A percentile compares a stretch with the other conserved stretches of the same genome.
These are phyloP conservation scores for Penicillium italicum DNA, from an alignment of 2,329 filamentous ascomycete species.

Conservation along the genomic window DNA sequence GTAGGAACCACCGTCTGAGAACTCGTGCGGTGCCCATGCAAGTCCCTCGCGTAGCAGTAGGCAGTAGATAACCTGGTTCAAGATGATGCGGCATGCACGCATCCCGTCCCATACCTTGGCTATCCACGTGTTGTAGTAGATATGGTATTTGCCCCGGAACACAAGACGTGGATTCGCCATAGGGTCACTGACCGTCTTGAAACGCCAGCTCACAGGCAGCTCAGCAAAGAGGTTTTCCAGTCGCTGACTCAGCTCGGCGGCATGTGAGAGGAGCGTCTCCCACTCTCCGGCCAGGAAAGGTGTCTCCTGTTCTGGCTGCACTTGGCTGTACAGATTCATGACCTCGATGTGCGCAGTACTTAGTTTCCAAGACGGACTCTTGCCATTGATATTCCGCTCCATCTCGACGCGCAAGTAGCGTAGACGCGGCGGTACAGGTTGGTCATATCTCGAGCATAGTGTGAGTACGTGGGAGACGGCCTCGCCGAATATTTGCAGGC, in stretches of 20 bases:
- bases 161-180: background rate
- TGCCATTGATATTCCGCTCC: background rate
- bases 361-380: background rate
- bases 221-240: background rate
- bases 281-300: background rate
- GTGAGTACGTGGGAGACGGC: background rate
- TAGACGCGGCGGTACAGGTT: background rate
- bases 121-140: background rate
- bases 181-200: background rate
- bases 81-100: background rate
- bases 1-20: background rate
- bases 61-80: background rate
- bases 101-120: background rate
- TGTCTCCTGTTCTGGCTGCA: background rate
- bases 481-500: background rate
- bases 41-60: background rate
- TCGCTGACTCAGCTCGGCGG: background rate
- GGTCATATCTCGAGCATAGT: background rate
- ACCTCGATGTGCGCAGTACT: background rate
- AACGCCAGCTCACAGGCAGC: background rate
- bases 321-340: background rate
- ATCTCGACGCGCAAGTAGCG: background rate
- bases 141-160: background rate
- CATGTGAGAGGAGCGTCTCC: background rate
- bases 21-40: background rate